Percentiles rank a stretch among this genome's conserved stretches.
Conservation (phyloP, 805 yeast genomes). For the Candida sakaeoensis region DNA sequence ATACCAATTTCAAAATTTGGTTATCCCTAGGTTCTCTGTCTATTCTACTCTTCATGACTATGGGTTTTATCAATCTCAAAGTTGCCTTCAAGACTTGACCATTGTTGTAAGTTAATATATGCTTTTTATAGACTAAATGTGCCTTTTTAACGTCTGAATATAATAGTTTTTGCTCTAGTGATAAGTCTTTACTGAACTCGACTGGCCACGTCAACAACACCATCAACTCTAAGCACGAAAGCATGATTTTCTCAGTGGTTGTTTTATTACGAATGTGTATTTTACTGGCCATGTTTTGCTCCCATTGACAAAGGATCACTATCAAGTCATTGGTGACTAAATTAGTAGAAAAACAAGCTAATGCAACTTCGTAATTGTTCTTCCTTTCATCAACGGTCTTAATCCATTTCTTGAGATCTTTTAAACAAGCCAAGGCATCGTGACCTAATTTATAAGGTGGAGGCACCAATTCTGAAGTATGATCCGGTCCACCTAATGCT, state of each 20-base stretch:
- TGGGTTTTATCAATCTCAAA: slow-evolving; percentile 63
- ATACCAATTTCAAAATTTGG: slow-evolving; percentile 64
- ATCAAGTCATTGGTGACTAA: slow-evolving; percentile 69
- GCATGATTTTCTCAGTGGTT: slow-evolving; percentile 57
- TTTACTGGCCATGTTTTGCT: slow-evolving; percentile 33
- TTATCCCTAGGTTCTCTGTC: slow-evolving; percentile 71
- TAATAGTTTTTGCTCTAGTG: slow-evolving; percentile 52
- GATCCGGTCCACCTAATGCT: slow-evolving; percentile 89
- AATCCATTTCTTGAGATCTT: slow-evolving; percentile 87
- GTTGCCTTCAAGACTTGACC: slow-evolving; percentile 69
- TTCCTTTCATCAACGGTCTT: slow-evolving; percentile 74
- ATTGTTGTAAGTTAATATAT: slow-evolving; percentile 50
- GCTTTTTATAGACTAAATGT: slow-evolving; percentile 70
- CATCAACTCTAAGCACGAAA: slow-evolving; percentile 72
- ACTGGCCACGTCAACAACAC: slow-evolving; percentile 88
- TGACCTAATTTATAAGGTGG: slow-evolving; percentile 77
- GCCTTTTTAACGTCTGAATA: slow-evolving; percentile 60
- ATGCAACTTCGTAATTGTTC: slow-evolving; percentile 73
- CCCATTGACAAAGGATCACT: slow-evolving; percentile 75
- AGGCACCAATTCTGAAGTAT: slow-evolving; percentile 35
- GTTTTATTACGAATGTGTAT: slow-evolving; percentile 24
- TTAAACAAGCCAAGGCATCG: slow-evolving; percentile 81
- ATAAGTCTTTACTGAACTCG: slow-evolving; percentile 54
- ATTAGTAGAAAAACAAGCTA: slow-evolving; percentile 80
- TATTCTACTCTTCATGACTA: slow-evolving; percentile 45